Percentiles rank a stretch among this genome's conserved stretches.
phyloP scores from a whole-genome alignment of 805 yeast species.

The Schwanniomyces pseudopolymorphus region DNA sequence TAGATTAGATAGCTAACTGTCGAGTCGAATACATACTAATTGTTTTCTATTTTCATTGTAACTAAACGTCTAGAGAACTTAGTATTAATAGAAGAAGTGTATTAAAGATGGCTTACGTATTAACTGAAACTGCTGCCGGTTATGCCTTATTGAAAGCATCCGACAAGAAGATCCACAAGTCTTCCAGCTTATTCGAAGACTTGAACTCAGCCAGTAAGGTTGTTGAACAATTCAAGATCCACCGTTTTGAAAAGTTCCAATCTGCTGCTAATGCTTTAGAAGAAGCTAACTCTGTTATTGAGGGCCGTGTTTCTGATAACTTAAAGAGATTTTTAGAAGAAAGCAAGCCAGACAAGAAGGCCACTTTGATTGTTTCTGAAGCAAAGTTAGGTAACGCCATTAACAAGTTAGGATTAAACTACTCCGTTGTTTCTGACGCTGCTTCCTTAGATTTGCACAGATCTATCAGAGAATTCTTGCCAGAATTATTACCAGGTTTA shows the following conservation, averaged over 20 bases:
- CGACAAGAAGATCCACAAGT: constrained; percentile 94
- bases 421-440: constrained; percentile 89
- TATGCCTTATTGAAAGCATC: constrained; percentile 96
- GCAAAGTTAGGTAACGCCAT: constrained; percentile 95
- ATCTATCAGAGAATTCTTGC: constrained; percentile 91
- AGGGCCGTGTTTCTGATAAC: constrained; percentile 89
- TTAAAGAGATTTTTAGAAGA: constrained; percentile 75
- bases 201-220: constrained; percentile 82
- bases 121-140: constrained; percentile 98
- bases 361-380: constrained; percentile 88
- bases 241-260: constrained; percentile 91
- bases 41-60: neutral
- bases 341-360: constrained; percentile 75
- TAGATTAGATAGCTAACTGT: constrained; percentile 1
- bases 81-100: constrained; percentile 3
- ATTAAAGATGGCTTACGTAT: constrained; percentile 70
- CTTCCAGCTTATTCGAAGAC: constrained; percentile 70
- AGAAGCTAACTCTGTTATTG: constrained; percentile 89
- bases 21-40: neutral
- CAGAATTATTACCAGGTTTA: constrained; percentile 92
- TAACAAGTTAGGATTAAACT: constrained; percentile 87
- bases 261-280: constrained; percentile 96
- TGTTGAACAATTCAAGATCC: constrained; percentile 85
- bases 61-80: neutral
- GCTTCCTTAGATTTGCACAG: constrained; percentile 93